Base-by-base conservation (phyloP, 2,329 filamentous ascomycete species). In the Pyrenophora teres region DNA sequence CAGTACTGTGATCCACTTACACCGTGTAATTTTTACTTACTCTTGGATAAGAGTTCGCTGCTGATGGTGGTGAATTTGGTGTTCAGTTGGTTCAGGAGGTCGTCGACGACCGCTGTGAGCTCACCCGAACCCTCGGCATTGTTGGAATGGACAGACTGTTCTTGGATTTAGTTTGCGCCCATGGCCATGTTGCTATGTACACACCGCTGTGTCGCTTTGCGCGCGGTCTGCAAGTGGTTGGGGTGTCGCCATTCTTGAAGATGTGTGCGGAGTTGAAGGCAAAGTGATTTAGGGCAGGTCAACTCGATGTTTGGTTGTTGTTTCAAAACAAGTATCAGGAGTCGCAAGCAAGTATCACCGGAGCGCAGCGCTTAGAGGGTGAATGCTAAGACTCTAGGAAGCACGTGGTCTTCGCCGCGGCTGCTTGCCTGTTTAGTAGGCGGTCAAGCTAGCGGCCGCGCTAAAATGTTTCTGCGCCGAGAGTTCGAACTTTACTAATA, bases 1-100 rank as follows among this genome's bases (percentile, higher is more conserved):
- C 7, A 57, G 44, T 36, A 23, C 18, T 33, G 7, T 12, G 1
- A 8, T 8, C 19, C 19, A 21, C 13, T 6, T 1, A 7, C 2
- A 0, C 2, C 6, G 3, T 9, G 16, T 15, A 40, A n/a, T 49
- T 18, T 37, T 27, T 9, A 78, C 87, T 71, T 74, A 96, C 92
- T 90, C 77, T 96, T 96, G 32, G 88, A 84, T 64, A 96, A 90
- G 52, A 97, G 87, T 75, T 96, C 92, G 53, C 85, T 88, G 7
- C 90, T 95, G 4, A 96, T 86, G 10, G 84, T 85, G 16, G 89
- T 87, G 72, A 96, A 96, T 72, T 96, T 96, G 73, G 85, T 87
- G 44, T 89, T 90, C 0, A 97, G 78, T 39, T 90, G 87, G 69
- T 92, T 91, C 3, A 97, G 79, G 2, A 97, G 82, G 35, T 96